Evolutionary conservation across 2,329 filamentous ascomycete genomes (phyloP), one percentile per base, ranked within the genome.

Genomic region (Rhynchosporium agropyri): DNA sequence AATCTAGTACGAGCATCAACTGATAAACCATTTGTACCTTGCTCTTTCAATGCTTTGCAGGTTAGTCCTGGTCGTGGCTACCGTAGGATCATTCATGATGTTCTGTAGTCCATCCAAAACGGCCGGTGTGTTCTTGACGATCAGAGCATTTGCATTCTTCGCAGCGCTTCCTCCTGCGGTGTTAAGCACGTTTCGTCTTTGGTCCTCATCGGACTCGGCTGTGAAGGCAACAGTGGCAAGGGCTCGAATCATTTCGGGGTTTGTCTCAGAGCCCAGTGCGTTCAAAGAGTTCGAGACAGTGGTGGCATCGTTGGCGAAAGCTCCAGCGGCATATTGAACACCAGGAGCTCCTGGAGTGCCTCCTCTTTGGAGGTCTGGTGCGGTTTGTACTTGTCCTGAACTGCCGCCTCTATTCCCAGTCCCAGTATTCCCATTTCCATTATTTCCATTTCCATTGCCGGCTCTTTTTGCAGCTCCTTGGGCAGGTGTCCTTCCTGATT

Each of bases 201-300:
- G 55, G 58, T 72, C 69, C 58, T 72, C 70, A 38, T 72, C 65
- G 2, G 63, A 64, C 46, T 72, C 70, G 4, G 70, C 70, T 9
- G 67, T 59, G 58, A 68, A 72, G 28, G 68, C 70, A 40, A 46
- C 66, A 1, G 61, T 50, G 2, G 70, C 70, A 9, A 68, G 61
- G 1, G 64, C 61, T n/a, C 65, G 63, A 56, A 72, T 69, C 2
- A 40, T 62, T 1, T 43, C 48, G 8, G 42, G 33, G 31, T 69
- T 49, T 3, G 66, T 68, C 36, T 61, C 59, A 4, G 46, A 62
- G 13, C 60, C 58, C 9, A 72, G 60, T 13, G 55, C 38, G 46
- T 72, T 71, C 12, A 71, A 15, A n/a, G 64, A 63, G 10, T 63
- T 59, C 12, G 69, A 70, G 26, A 72, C 70, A 20, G 68, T 71